phyloP scores from a whole-genome alignment of 2,329 filamentous ascomycete species.

The Colletotrichum gigasporum region DNA sequence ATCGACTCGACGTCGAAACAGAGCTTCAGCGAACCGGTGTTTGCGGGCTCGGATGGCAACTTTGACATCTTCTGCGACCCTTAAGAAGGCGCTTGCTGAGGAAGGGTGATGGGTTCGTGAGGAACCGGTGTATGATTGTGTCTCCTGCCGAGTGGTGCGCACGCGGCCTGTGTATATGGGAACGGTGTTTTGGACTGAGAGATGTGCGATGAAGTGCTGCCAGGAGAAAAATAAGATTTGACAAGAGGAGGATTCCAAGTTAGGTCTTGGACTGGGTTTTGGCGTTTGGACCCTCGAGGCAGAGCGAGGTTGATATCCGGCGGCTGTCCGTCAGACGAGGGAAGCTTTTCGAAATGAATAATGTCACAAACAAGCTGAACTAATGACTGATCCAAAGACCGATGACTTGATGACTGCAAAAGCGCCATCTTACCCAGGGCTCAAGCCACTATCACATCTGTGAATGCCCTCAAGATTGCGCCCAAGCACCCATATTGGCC shows the following conservation, averaged over 20 bases:
- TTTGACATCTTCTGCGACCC: constrained; percentile 59
- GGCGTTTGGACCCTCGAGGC: constrained; percentile 1
- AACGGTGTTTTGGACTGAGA: not conserved
- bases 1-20: constrained; percentile 38
- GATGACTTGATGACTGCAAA: too few relatives aligned
- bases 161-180: not conserved
- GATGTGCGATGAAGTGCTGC: not conserved
- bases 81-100: constrained; percentile 32
- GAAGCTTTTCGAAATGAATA: constrained; percentile 1
- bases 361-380: not conserved
- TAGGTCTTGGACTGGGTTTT: not conserved
- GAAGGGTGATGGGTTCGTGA: not conserved
- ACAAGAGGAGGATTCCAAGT: not conserved
- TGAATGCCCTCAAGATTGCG: not conserved
- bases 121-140: not conserved
- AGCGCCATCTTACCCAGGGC: too few relatives aligned
- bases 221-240: not conserved
- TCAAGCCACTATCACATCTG: not conserved
- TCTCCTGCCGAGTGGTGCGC: not conserved
- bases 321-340: not conserved
- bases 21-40: constrained; percentile 37
- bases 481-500: not conserved
- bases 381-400: too few relatives aligned
- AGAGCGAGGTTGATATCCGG: constrained; percentile 17
- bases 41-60: constrained; percentile 51